A percentile compares a stretch with the other conserved stretches of the same genome.
These are phyloP conservation scores for Spiraea crenata DNA, from an alignment of 331 rosid species.

Conservation along the genomic window DNA sequence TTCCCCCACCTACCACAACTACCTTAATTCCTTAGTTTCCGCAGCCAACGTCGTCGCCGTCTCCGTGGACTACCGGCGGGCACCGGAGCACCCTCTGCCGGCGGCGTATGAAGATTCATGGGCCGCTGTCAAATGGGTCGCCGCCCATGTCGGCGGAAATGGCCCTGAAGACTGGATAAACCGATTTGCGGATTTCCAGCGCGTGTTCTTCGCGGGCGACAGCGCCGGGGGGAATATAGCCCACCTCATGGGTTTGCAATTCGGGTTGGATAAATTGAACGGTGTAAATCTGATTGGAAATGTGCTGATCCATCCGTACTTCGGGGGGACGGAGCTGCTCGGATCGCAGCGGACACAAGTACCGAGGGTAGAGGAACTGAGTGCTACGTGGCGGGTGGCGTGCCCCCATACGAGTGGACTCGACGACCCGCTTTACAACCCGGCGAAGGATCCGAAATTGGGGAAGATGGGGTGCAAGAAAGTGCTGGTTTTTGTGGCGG, in stretches of 20 bases:
- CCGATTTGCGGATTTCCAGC: conserved; percentile 2
- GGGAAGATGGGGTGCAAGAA: conserved; percentile 16
- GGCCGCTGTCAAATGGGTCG: conserved; percentile 24
- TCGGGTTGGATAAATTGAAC: not conserved
- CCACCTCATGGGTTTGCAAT: conserved; percentile 6
- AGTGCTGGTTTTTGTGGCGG: conserved; percentile 35
- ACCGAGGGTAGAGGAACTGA: fast-evolving
- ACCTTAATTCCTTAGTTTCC: not conserved
- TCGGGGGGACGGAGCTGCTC: conserved; percentile 10
- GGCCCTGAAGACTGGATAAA: conserved; percentile 28
- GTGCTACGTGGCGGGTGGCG: not conserved
- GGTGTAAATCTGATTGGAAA: conserved; percentile 15
- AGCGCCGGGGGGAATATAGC: conserved; percentile 36
- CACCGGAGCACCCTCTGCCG: conserved; percentile 33
- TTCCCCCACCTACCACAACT: conserved; percentile 14
- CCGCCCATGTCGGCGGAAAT: conserved; percentile 6
- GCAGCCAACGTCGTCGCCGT: conserved; percentile 14
- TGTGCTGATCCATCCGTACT: conserved; percentile 25
- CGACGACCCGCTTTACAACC: conserved; percentile 26
- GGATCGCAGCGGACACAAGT: not conserved
- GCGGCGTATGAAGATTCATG: conserved; percentile 17
- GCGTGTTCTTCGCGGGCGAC: conserved; percentile 29
- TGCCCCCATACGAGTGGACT: not conserved
- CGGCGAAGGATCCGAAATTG: conserved; percentile 23
- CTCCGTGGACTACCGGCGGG: conserved; percentile 27